Evolutionary conservation across 805 yeast genomes (phyloP).

Genomic region (Monosporozyma aquatica): DNA sequence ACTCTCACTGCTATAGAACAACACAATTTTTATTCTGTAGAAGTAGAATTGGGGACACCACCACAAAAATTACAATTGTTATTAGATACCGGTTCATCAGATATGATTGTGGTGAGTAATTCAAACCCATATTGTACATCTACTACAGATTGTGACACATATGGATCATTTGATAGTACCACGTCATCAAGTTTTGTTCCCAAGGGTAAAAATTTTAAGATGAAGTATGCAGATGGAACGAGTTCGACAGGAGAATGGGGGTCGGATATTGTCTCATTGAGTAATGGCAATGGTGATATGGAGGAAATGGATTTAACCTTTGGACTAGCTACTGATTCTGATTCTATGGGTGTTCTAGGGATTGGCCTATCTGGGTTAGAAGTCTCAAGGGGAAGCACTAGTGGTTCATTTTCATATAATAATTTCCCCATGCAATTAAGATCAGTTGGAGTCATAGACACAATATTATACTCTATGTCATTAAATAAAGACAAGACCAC

Average conservation of each 20-base stretch:
- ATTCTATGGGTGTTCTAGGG: constrained; percentile 60
- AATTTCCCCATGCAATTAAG: constrained; percentile 61
- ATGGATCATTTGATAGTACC: constrained; percentile 16
- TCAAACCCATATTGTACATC: constrained; percentile 28
- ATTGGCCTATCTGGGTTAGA: constrained; percentile 52
- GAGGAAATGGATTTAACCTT: constrained; percentile 40
- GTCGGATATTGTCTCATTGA: constrained; percentile 46
- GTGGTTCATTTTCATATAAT: constrained; percentile 38
- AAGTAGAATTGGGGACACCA: constrained; percentile 47
- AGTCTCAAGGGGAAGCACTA: constrained; percentile 33
- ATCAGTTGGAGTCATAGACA: constrained; percentile 45
- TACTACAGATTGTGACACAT: constrained; percentile 14
- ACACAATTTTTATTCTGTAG: constrained; percentile 36
- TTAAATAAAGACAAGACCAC: constrained; percentile 37
- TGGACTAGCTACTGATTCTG: constrained; percentile 63
- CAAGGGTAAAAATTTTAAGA: constrained; percentile 32
- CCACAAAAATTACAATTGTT: constrained; percentile 45
- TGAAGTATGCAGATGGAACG: constrained; percentile 45
- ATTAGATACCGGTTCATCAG: constrained; percentile 73
- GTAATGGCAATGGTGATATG: constrained; percentile 33
- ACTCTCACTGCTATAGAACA: background rate
- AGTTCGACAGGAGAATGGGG: constrained; percentile 38
- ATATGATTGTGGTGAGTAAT: constrained; percentile 43
- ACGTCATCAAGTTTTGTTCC: constrained; percentile 20
- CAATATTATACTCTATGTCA: constrained; percentile 53